phyloP scores from a whole-genome alignment of 345 rosid species.

The Eutrema heterophyllum region DNA sequence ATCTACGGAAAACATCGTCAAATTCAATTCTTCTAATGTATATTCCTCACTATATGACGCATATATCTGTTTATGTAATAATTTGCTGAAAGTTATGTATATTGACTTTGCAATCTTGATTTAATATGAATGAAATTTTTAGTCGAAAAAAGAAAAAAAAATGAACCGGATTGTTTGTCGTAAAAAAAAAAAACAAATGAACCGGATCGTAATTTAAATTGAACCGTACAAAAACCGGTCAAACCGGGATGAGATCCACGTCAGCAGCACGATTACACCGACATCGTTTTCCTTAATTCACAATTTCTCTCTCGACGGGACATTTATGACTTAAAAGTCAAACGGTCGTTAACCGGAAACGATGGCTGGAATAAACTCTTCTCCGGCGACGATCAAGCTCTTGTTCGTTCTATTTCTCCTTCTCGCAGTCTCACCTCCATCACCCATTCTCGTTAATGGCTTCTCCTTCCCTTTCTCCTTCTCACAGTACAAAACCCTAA shows the following conservation, averaged over 20 bases:
- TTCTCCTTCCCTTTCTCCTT: conserved; percentile 35
- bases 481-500: conserved; percentile 39
- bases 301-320: not conserved
- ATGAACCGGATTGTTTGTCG: too few species aligned
- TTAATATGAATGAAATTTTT: too few species aligned
- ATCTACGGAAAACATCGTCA: too few species aligned
- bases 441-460: conserved; percentile 28
- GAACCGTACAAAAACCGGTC: not conserved
- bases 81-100: too few species aligned
- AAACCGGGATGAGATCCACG: conserved; percentile 2
- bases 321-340: conserved; percentile 20
- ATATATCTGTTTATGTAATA: too few species aligned
- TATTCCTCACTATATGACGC: too few species aligned
- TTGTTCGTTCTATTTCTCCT: conserved; percentile 29
- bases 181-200: not conserved
- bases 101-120: too few species aligned
- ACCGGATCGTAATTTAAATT: not conserved
- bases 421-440: conserved; percentile 17
- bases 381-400: conserved; percentile 20
- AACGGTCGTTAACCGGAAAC: not conserved
- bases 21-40: too few species aligned
- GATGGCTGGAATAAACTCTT: conserved; percentile 32
- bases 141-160: too few species aligned
- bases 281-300: not conserved
- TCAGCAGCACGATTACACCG: not conserved